These are phyloP conservation scores for Ophiostoma ips DNA, from an alignment of 2,329 filamentous ascomycete genomes.

Conservation along the genomic window DNA sequence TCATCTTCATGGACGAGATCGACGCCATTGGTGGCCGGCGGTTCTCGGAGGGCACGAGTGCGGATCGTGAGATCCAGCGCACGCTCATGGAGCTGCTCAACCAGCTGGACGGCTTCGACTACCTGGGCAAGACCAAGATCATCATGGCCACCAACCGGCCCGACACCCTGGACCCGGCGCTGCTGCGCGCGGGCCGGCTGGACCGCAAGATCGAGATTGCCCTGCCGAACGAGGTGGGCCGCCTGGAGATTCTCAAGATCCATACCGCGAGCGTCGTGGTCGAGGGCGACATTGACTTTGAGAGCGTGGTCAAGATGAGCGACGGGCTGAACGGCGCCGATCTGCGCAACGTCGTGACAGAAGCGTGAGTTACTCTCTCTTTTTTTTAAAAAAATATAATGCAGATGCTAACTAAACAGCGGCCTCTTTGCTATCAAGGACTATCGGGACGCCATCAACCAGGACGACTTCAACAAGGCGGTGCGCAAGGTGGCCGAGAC, in stretches of 20 bases:
- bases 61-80: constrained; percentile 94
- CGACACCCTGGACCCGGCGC: constrained; percentile 84
- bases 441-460: constrained; percentile 88
- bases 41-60: constrained; percentile 94
- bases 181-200: constrained; percentile 81
- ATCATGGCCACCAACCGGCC: constrained; percentile 99
- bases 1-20: constrained; percentile 99
- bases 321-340: constrained; percentile 96
- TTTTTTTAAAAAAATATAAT: neutral
- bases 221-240: constrained; percentile 89
- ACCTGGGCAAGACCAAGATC: constrained; percentile 98
- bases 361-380: constrained; percentile 59
- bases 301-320: constrained; percentile 99
- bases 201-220: constrained; percentile 98
- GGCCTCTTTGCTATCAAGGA: constrained; percentile 97
- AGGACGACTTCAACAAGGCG: constrained; percentile 99
- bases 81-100: constrained; percentile 98
- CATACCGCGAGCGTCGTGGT: constrained; percentile 74
- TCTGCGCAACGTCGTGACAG: constrained; percentile 92
- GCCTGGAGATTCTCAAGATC: constrained; percentile 96
- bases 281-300: constrained; percentile 94
- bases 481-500: constrained; percentile 93
- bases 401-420: constrained; percentile 29
- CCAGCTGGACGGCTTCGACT: constrained; percentile 97
- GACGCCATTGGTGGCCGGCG: constrained; percentile 93